These are phyloP conservation scores for Alectoria sarmentosa DNA, from an alignment of 495 filamentous ascomycete species.

Conservation along the genomic window DNA sequence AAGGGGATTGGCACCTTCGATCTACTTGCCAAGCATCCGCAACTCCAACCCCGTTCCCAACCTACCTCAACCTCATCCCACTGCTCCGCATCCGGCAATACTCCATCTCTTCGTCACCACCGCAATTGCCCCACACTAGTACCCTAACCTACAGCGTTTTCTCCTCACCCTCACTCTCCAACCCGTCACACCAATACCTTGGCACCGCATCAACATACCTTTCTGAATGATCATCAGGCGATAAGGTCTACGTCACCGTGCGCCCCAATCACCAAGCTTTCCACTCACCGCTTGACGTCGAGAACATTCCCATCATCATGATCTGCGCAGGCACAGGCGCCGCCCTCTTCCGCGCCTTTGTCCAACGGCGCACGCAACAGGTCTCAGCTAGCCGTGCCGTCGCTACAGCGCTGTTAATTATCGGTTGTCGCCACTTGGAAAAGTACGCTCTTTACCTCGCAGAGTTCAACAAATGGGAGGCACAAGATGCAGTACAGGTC, in stretches of 20 bases:
- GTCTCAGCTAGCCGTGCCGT: slow-evolving; percentile 45
- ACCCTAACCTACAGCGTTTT: slow-evolving; percentile 63
- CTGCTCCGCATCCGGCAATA: slow-evolving; percentile 75
- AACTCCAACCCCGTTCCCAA: slow-evolving; percentile 38
- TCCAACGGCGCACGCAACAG: slow-evolving; percentile 56
- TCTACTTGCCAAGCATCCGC: too few relatives aligned
- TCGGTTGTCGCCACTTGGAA: slow-evolving; percentile 53
- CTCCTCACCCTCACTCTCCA: slow-evolving; percentile 39
- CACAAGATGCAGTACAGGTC: slow-evolving; percentile 49
- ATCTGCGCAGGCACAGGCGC: slow-evolving; percentile 51
- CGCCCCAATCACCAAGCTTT: slow-evolving; percentile 51
- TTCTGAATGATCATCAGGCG: slow-evolving; percentile 47
- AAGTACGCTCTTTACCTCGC: slow-evolving; percentile 53
- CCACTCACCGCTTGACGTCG: slow-evolving; percentile 50
- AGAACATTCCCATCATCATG: slow-evolving; percentile 59
- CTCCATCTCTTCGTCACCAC: slow-evolving; percentile 71
- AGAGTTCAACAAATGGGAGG: slow-evolving; percentile 53
- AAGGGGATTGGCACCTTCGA: too few relatives aligned
- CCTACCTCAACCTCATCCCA: slow-evolving; percentile 61
- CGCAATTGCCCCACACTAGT: slow-evolving; percentile 43
- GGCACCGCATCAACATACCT: slow-evolving; percentile 57
- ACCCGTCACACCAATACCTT: slow-evolving; percentile 33
- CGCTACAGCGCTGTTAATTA: slow-evolving; percentile 53
- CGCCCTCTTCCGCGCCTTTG: slow-evolving; percentile 63
- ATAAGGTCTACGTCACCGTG: slow-evolving; percentile 55